Evolutionary conservation across 176 grass and related monocot species (phyloP).

Genomic region (Carex scoparia): DNA sequence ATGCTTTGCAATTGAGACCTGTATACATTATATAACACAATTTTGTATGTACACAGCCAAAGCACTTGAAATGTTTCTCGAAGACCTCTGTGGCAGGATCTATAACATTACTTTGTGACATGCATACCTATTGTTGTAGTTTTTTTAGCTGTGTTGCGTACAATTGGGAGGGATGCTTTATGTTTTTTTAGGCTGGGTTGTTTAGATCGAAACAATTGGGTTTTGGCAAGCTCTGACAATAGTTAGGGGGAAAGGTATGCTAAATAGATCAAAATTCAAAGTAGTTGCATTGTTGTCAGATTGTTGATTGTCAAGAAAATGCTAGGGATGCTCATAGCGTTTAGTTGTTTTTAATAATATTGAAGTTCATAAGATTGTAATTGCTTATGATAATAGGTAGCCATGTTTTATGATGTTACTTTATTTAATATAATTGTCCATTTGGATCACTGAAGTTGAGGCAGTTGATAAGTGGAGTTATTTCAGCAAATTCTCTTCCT

Average conservation of each 20-base stretch:
- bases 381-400: not conserved
- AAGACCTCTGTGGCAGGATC: conserved; percentile 34
- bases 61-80: conserved; percentile 35
- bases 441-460: not conserved
- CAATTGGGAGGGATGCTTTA: not conserved
- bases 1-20: not conserved
- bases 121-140: not conserved
- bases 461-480: not conserved
- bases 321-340: not conserved
- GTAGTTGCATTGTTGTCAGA: not conserved
- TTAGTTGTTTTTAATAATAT: not conserved
- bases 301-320: not conserved
- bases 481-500: not conserved
- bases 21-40: not conserved
- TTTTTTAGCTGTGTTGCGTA: not conserved
- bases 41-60: conserved; percentile 22
- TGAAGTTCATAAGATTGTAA: not conserved
- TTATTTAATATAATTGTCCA: not conserved
- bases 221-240: conserved; percentile 4
- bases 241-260: not conserved
- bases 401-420: not conserved
- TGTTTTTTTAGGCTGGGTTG: conserved; percentile 9
- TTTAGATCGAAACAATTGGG: conserved; percentile 11
- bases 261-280: conserved; percentile 11
- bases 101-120: conserved; percentile 27